Evolutionary conservation across 2,329 filamentous ascomycete genomes (phyloP).

Genomic region (Colletotrichum sp.): DNA sequence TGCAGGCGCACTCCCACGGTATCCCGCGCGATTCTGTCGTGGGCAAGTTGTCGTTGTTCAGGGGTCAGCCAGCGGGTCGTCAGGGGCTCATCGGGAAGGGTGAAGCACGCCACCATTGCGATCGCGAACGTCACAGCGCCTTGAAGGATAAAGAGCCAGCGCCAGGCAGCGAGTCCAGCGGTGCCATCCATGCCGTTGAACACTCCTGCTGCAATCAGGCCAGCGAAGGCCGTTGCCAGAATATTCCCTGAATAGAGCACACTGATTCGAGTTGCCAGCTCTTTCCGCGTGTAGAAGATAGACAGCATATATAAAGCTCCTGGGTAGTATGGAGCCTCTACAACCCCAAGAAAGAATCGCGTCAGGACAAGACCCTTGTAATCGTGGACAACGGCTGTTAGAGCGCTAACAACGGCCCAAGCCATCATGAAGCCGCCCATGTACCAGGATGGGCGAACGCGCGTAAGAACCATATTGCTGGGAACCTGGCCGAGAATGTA

Average conservation of each 20-base stretch:
- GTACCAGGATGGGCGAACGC: conserved; percentile 58
- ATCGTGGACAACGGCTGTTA: conserved; percentile 44
- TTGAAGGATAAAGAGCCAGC: conserved; percentile 38
- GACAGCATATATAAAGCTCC: conserved; percentile 47
- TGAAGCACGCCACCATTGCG: conserved; percentile 34
- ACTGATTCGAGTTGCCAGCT: conserved; percentile 45
- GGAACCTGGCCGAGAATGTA: conserved; percentile 42
- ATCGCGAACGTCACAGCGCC: conserved; percentile 31
- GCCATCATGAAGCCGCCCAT: conserved; percentile 43
- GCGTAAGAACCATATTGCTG: conserved; percentile 42
- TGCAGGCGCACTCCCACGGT: conserved; percentile 30
- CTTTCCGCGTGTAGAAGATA: conserved; percentile 60
- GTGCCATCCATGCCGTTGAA: conserved; percentile 36
- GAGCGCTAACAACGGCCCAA: conserved; percentile 45
- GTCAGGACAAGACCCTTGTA: conserved; percentile 44
- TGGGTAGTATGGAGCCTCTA: conserved; percentile 43
- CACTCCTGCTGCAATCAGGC: conserved; percentile 47
- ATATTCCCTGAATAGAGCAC: conserved; percentile 49
- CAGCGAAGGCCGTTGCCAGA: conserved; percentile 42
- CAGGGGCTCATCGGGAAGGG: conserved; percentile 41
- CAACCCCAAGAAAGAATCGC: conserved; percentile 43
- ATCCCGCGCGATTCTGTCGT: conserved; percentile 39
- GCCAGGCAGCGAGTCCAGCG: conserved; percentile 31
- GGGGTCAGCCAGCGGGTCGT: conserved; percentile 39
- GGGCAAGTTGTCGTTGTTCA: conserved; percentile 44